Base-by-base conservation (phyloP, 2,329 filamentous ascomycete species). In the Coniochaeta sp. region DNA sequence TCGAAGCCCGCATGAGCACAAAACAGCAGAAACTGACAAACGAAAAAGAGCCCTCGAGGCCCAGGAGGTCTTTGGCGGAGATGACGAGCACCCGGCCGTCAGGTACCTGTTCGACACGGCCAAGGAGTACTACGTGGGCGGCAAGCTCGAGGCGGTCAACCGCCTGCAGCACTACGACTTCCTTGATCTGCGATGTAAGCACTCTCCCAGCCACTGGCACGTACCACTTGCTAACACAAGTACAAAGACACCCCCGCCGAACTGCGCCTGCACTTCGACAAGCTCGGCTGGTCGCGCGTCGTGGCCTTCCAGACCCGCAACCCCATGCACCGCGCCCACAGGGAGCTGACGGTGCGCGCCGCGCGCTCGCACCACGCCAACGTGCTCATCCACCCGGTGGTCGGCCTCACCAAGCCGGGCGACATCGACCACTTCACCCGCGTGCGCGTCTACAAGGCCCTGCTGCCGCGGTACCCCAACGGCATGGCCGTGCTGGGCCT, bases 401-500 rank as follows among this genome's bases (percentile, higher is more conserved):
- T 99, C 65, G 95, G 95, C 73, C 85, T 99, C 71, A 99, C 95
- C 74, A 99, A 99, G 84, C 95, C 95, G 61, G 95, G 95, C 75
- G 95, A 99, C 77, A 99, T 99, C 73, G 95, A 99, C 79, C 95
- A 99, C 84, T 99, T 99, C 82, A 99, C 95, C 70, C 91, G 95
- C 74, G 95, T 99, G 69, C 92, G 95, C 72, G 95, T 97, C 71
- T 99, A 99, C 86, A 91, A 98, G 84, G 93, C 95, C 50, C 87
- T 99, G 59, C 85, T 99, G 66, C 91, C 93, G 68, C 87, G 95
- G 72, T 99, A 99, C 80, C 95, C 95, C 76, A 99, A 98, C 77
- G 95, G 95, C 71, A 99, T 99, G 95, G 95, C 95, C 62, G 92
- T 96, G 42, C 86, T 99, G 65, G 93, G 92, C 77, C 90, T 99